Percentiles rank a stretch among this genome's conserved stretches.
Evolutionary conservation across 192 early-diverging fungal genomes (phyloP).

Genomic region (Podila minutissima): DNA sequence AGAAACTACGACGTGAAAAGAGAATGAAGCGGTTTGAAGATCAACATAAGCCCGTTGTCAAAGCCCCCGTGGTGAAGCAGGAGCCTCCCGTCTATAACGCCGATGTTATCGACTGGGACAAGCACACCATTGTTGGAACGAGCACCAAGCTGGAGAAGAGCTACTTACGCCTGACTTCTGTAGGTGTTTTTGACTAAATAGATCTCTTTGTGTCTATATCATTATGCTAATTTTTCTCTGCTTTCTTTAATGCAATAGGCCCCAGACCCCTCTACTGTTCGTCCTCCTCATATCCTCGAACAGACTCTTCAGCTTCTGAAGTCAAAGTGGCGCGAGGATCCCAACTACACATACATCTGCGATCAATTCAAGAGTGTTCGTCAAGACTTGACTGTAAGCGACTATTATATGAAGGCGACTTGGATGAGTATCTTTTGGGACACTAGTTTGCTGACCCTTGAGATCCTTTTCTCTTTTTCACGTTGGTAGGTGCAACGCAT

Average conservation of each 20-base stretch:
- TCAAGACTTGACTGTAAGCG: conserved; percentile 91
- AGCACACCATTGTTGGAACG: conserved; percentile 90
- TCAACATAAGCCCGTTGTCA: conserved; percentile 1
- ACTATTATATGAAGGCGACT: not conserved
- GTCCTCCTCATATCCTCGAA: conserved; percentile 82
- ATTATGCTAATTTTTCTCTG: conserved; percentile 19
- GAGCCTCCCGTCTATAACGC: conserved; percentile 52
- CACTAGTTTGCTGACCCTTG: not conserved
- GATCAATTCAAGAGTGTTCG: conserved; percentile 97
- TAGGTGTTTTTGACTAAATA: conserved; percentile 40
- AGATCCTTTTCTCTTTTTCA: conserved; percentile 1
- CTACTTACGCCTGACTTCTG: conserved; percentile 92
- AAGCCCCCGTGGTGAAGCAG: conserved; percentile 9
- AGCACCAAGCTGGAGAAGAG: conserved; percentile 87
- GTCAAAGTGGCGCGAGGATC: conserved; percentile 82
- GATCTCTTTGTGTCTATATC: not conserved
- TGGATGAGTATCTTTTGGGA: not conserved
- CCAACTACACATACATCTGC: conserved; percentile 95
- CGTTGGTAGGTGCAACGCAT: conserved; percentile 83
- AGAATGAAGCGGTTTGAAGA: conserved; percentile 32
- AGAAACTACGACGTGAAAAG: conserved; percentile 29
- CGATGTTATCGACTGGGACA: conserved; percentile 83
- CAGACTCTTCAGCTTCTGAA: conserved; percentile 82
- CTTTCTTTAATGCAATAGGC: conserved; percentile 57
- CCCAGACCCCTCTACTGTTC: conserved; percentile 93